Percentiles rank a stretch among this genome's conserved stretches.
phyloP scores from a whole-genome alignment of 371 early-diverging fungal genomes.

The Apophysomyces elegans region DNA sequence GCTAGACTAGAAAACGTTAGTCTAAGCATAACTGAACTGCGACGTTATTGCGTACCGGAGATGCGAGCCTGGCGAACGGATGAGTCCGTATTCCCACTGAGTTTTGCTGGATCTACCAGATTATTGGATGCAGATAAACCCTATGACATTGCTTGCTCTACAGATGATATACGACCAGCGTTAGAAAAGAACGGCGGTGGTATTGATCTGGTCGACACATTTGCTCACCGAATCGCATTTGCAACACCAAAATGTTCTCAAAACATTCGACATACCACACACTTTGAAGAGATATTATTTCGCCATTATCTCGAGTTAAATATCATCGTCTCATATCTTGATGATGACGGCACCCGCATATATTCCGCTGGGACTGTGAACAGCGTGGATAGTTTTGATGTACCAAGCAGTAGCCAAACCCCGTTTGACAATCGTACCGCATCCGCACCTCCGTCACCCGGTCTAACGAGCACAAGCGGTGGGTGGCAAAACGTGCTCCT shows the following conservation, averaged over 20 bases:
- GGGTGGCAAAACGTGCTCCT: slow-evolving; percentile 29
- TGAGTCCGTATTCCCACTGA: slow-evolving; percentile 23
- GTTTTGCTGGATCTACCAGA: slow-evolving; percentile 35
- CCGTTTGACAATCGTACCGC: slow-evolving; percentile 8
- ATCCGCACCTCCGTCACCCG: slow-evolving; percentile 13
- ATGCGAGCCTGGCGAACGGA: slow-evolving; percentile 41
- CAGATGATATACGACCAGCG: slow-evolving; percentile 25
- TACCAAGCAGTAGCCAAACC: slow-evolving; percentile 7
- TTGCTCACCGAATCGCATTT: slow-evolving; percentile 46
- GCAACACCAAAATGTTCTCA: slow-evolving; percentile 44
- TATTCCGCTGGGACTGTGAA: slow-evolving; percentile 11
- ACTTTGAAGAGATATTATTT: slow-evolving; percentile 39
- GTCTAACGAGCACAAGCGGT: slow-evolving; percentile 1
- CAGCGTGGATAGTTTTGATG: slow-evolving; percentile 16
- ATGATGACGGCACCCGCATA: slow-evolving; percentile 23
- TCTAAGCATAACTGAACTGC: slow-evolving; percentile 31
- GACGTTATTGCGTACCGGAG: slow-evolving; percentile 37
- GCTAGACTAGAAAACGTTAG: slow-evolving; percentile 40
- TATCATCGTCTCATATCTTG: slow-evolving; percentile 35
- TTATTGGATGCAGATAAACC: slow-evolving; percentile 30
- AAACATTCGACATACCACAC: slow-evolving; percentile 41
- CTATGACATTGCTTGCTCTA: slow-evolving; percentile 16
- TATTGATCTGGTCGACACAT: slow-evolving; percentile 34
- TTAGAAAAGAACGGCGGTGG: slow-evolving; percentile 32
- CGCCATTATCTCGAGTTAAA: slow-evolving; percentile 37